These are phyloP conservation scores for Collybia sordida DNA, from an alignment of 768 basidiomycete species.

Conservation along the genomic window DNA sequence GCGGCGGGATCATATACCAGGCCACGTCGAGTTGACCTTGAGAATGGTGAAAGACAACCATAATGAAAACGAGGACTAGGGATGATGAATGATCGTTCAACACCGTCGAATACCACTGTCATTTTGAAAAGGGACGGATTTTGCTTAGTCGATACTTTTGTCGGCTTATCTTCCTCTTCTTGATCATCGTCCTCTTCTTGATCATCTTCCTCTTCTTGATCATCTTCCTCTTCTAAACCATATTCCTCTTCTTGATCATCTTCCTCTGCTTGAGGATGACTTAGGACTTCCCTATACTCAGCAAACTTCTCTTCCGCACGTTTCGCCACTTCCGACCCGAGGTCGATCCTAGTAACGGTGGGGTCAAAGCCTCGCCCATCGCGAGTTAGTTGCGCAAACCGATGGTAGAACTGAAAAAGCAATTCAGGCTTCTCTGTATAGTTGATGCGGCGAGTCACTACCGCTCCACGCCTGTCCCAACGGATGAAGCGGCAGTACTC, in stretches of 20 bases:
- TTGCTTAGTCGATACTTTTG: not conserved
- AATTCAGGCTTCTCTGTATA: conserved; percentile 11
- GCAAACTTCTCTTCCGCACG: not conserved
- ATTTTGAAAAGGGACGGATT: not conserved
- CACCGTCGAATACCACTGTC: not conserved
- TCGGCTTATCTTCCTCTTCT: no score
- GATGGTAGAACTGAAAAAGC: conserved; percentile 23
- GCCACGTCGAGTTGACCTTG: conserved; percentile 21
- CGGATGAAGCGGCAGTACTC: conserved; percentile 25
- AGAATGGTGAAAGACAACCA: conserved; percentile 14
- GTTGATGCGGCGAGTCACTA: conserved; percentile 23
- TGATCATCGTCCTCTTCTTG: no score
- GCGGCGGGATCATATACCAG: conserved; percentile 11
- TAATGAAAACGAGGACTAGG: conserved; percentile 8
- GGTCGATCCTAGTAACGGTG: not conserved
- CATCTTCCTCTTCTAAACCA: no score
- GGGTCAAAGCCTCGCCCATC: conserved; percentile 19
- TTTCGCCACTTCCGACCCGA: not conserved
- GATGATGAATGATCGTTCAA: conserved; percentile 9
- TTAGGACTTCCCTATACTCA: not conserved
- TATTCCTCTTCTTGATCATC: not conserved
- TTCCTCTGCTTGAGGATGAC: no score
- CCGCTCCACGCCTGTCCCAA: conserved; percentile 32
- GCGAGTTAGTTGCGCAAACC: conserved; percentile 15
- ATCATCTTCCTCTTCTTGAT: not conserved